phyloP scores from a whole-genome alignment of 176 grass and related monocot species.

The Musa troglodytarum region DNA sequence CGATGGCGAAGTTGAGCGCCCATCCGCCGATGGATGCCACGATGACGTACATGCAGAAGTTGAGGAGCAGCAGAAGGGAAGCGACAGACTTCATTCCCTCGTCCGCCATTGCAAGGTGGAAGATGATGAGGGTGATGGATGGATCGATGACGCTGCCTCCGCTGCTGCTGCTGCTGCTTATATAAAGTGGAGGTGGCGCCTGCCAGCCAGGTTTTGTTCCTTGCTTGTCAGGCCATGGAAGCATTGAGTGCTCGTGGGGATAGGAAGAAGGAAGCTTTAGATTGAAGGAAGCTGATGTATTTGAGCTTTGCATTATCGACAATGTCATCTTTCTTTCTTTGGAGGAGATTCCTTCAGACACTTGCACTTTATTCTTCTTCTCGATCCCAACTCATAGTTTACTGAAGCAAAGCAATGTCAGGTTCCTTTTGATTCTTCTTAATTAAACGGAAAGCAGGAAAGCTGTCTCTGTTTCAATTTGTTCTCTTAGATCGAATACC shows the following conservation, averaged over 20 bases:
- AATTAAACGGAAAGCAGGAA: background rate
- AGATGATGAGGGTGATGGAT: too few relatives aligned
- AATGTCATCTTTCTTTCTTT: background rate
- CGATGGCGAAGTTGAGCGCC: conserved; percentile 80
- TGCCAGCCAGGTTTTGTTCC: conserved; percentile 1
- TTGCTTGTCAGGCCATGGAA: background rate
- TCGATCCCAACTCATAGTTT: background rate
- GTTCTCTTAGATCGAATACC: background rate
- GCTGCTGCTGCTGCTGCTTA: background rate
- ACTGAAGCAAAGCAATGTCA: conserved; percentile 4
- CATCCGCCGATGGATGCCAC: conserved; percentile 71
- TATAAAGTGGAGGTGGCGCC: background rate
- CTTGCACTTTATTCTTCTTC: conserved; percentile 6
- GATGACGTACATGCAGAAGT: conserved; percentile 90
- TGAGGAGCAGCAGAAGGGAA: conserved; percentile 60
- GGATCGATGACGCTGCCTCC: too few relatives aligned
- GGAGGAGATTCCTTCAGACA: background rate
- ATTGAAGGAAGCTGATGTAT: background rate
- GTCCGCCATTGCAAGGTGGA: conserved; percentile 34
- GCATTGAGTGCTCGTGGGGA: background rate
- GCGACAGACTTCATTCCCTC: conserved; percentile 44
- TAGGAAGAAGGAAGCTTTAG: background rate
- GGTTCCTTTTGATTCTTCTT: background rate
- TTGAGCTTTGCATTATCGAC: too few relatives aligned
- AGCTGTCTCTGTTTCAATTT: background rate